Conservation (phyloP, 1,284 basidiomycete genomes). For the Cryptococcus jaspeensis region DNA sequence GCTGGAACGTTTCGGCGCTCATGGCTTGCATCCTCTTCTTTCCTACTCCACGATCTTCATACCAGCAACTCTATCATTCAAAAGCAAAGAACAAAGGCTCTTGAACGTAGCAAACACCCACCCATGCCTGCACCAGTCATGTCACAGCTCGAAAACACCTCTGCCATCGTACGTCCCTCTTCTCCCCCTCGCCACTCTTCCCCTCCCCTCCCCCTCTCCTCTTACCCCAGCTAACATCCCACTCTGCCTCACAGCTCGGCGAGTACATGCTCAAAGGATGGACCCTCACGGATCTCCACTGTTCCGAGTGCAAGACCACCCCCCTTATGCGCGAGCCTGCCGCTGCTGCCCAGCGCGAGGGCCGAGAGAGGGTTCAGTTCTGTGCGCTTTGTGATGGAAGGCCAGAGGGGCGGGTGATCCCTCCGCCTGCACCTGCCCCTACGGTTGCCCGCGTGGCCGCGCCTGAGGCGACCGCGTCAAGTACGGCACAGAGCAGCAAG, state of each 20-base stretch:
- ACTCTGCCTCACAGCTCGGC: slow-evolving; percentile 47
- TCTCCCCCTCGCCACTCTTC: not conserved
- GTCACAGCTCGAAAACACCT: slow-evolving; percentile 42
- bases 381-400: slow-evolving; percentile 47
- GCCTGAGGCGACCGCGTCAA: not conserved
- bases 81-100: too few species aligned
- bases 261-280: slow-evolving; percentile 53
- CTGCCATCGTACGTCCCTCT: slow-evolving; percentile 20
- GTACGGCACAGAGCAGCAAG: not conserved
- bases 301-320: slow-evolving; percentile 40
- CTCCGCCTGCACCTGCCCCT: slow-evolving; percentile 1
- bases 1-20: too few species aligned
- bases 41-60: too few species aligned
- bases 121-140: slow-evolving; percentile 29
- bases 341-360: slow-evolving; percentile 26
- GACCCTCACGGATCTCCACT: slow-evolving; percentile 50
- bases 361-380: slow-evolving; percentile 44
- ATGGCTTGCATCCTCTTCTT: too few species aligned
- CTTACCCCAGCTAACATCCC: not conserved
- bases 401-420: slow-evolving; percentile 12
- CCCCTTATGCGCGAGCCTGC: slow-evolving; percentile 50
- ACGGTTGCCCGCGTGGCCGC: not conserved
- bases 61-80: too few species aligned
- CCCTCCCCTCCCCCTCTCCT: too few species aligned
- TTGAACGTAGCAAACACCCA: too few species aligned